Percentiles rank a stretch among this genome's conserved stretches.
Conservation (phyloP, 2,329 filamentous ascomycete genomes). For the Scolecobasidium constrictum region DNA sequence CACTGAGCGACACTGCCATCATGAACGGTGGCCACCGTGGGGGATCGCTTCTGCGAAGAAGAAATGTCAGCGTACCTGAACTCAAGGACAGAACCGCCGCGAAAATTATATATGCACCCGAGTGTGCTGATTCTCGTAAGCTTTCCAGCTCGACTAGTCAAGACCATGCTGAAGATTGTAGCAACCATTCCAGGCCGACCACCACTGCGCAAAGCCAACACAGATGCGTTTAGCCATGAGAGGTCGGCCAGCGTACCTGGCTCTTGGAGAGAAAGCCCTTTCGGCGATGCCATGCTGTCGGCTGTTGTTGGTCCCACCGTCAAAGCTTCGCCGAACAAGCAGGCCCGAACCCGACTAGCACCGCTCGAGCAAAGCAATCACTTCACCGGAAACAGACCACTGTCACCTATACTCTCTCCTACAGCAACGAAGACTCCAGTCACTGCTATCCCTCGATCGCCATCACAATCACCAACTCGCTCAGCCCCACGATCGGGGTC, state of each 20-base stretch:
- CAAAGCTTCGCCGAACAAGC: conserved; percentile 12
- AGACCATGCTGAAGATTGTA: conserved; percentile 2
- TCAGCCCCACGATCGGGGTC: neutral
- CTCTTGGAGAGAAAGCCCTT: conserved; percentile 26
- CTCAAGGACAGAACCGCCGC: conserved; percentile 18
- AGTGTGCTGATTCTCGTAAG: conserved; percentile 30
- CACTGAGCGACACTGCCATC: conserved; percentile 28
- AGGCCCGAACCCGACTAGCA: neutral
- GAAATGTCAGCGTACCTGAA: conserved; percentile 30
- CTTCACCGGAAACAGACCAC: conserved; percentile 9
- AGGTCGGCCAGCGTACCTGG: conserved; percentile 28
- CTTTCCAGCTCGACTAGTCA: too few relatives aligned
- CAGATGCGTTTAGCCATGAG: conserved; percentile 25
- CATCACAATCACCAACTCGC: conserved; percentile 6
- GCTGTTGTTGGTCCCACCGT: conserved; percentile 24
- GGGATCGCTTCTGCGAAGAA: conserved; percentile 25
- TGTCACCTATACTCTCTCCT: conserved; percentile 10
- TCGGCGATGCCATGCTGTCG: conserved; percentile 28
- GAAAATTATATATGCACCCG: conserved; percentile 20
- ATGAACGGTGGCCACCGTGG: conserved; percentile 20
- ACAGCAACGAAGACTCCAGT: conserved; percentile 5
- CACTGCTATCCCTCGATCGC: conserved; percentile 7
- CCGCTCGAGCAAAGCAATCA: neutral
- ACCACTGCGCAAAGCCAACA: conserved; percentile 23
- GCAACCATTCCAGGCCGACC: conserved; percentile 30